phyloP scores from a whole-genome alignment of 208 protist genomes.

The Leishmania lainsoni region DNA sequence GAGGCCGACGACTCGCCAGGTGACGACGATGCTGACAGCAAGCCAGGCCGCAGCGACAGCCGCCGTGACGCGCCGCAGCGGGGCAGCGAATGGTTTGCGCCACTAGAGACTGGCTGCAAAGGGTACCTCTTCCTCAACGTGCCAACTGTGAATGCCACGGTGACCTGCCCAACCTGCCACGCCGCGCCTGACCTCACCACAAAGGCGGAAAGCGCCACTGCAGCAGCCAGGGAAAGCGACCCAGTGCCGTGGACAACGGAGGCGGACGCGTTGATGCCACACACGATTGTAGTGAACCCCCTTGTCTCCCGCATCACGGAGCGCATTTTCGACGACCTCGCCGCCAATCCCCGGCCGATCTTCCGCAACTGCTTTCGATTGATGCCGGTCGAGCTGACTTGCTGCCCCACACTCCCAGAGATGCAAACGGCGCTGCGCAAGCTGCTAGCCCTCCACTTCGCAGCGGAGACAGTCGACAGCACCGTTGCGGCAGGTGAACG shows the following conservation, averaged over 20 bases:
- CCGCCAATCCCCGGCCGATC: constrained; percentile 54
- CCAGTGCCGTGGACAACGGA: not conserved
- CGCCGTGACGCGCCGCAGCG: constrained; percentile 17
- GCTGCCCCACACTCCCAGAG: constrained; percentile 77
- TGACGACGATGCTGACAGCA: constrained; percentile 23
- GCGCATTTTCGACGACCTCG: constrained; percentile 72
- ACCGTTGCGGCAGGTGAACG: constrained; percentile 13
- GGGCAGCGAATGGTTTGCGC: constrained; percentile 46
- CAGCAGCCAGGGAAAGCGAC: not conserved
- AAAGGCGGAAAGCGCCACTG: not conserved
- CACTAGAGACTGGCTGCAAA: constrained; percentile 69
- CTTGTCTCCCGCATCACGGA: constrained; percentile 73
- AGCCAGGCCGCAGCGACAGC: not conserved
- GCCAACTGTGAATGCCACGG: constrained; percentile 26
- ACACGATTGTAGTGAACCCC: constrained; percentile 77
- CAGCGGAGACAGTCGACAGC: constrained; percentile 7
- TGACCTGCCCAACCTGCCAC: constrained; percentile 44
- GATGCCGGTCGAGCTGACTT: constrained; percentile 78
- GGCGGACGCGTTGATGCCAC: constrained; percentile 29
- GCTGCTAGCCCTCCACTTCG: constrained; percentile 64
- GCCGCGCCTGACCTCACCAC: not conserved
- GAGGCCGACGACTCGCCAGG: constrained; percentile 2
- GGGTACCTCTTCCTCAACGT: constrained; percentile 69
- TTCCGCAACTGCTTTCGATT: constrained; percentile 83
- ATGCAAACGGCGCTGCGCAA: constrained; percentile 62